phyloP scores from a whole-genome alignment of 495 filamentous ascomycete genomes.

The Halenospora varia region DNA sequence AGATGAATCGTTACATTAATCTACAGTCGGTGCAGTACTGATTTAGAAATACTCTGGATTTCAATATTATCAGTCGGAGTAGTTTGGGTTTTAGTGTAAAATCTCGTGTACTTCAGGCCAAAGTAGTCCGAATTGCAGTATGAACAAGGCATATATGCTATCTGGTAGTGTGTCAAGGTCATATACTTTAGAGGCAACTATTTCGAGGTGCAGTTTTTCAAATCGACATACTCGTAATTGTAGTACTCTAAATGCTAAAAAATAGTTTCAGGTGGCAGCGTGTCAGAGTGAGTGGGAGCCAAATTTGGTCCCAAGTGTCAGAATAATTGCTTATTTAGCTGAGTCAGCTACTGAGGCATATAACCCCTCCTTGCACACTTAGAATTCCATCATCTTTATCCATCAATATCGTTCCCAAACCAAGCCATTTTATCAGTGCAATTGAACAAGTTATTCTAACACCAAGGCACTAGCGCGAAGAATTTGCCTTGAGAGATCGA shows the following conservation, averaged over 20 bases:
- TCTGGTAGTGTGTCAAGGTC: conserved; percentile 20
- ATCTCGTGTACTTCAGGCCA: conserved; percentile 1
- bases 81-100: not conserved
- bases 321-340: no score
- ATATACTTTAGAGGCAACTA: conserved; percentile 12
- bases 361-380: no score
- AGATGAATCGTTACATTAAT: no score
- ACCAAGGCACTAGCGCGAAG: not conserved
- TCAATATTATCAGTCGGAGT: not conserved
- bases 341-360: no score
- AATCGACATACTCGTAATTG: conserved; percentile 18
- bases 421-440: no score
- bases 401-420: no score
- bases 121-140: conserved; percentile 9
- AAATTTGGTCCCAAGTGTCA: no score
- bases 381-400: no score
- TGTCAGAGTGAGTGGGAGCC: not conserved
- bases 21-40: no score
- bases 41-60: not conserved
- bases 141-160: conserved; percentile 18
- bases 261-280: conserved; percentile 3
- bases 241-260: conserved; percentile 16
- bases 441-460: no score
- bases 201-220: conserved; percentile 17
- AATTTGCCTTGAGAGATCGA: not conserved